Evolutionary conservation across 2,329 filamentous ascomycete genomes (phyloP).

Genomic region (Talaromyces funiculosus): DNA sequence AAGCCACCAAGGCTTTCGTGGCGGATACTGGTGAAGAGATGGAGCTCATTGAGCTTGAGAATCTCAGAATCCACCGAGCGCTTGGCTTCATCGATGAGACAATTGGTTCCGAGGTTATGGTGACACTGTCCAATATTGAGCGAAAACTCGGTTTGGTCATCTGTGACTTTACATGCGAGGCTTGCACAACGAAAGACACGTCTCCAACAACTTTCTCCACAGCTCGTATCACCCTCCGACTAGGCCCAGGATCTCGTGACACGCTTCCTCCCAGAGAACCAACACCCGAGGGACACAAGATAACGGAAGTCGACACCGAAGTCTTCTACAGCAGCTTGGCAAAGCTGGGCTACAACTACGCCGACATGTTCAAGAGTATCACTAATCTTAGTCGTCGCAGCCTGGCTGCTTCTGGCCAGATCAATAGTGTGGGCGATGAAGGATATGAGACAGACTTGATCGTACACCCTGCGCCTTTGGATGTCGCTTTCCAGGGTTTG

Average conservation of each 20-base stretch:
- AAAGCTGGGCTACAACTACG: constrained; percentile 25
- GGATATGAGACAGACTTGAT: neutral
- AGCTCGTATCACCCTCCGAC: neutral
- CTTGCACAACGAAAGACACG: neutral
- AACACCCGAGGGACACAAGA: neutral
- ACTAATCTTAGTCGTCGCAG: constrained; percentile 6
- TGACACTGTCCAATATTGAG: neutral
- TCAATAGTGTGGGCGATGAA: neutral
- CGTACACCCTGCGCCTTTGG: constrained; percentile 7
- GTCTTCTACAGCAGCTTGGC: constrained; percentile 23
- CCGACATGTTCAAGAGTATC: constrained; percentile 21
- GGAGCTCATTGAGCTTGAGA: neutral
- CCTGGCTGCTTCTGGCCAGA: constrained; percentile 17
- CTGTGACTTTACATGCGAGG: neutral
- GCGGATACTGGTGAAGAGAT: neutral
- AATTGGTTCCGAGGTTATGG: constrained; percentile 1
- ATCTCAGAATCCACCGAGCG: neutral
- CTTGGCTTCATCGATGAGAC: neutral
- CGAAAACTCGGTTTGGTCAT: neutral
- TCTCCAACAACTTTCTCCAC: neutral
- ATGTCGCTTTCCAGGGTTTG: constrained; percentile 5
- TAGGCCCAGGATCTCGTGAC: neutral
- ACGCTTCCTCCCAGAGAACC: neutral
- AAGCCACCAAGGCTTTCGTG: constrained; percentile 16
- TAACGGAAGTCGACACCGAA: constrained; percentile 18